phyloP scores from a whole-genome alignment of 495 filamentous ascomycete species.

The Penicillium soppii region DNA sequence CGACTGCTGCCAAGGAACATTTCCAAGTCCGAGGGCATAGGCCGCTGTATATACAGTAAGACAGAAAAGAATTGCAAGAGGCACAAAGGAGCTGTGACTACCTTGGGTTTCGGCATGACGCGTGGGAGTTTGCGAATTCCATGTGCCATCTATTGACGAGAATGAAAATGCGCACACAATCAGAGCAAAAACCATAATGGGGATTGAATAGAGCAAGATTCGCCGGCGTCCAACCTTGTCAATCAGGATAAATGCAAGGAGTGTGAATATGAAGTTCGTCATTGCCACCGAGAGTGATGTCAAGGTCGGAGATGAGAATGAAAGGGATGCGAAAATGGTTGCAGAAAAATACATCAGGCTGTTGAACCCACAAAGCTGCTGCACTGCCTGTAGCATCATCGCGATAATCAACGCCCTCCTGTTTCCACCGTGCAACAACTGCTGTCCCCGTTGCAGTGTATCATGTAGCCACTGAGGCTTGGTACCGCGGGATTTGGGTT shows the following conservation, averaged over 20 bases:
- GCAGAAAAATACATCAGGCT: conserved; percentile 95
- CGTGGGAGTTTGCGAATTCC: conserved; percentile 16
- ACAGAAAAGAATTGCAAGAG: conserved; percentile 61
- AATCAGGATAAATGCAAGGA: conserved; percentile 73
- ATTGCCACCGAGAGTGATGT: conserved; percentile 77
- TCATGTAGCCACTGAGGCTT: conserved; percentile 30
- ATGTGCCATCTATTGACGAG: conserved; percentile 46
- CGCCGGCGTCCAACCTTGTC: conserved; percentile 78
- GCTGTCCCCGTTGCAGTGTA: conserved; percentile 42
- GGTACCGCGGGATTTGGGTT: conserved; percentile 13
- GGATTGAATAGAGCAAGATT: conserved; percentile 81
- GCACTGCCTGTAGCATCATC: conserved; percentile 80
- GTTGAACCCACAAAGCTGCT: conserved; percentile 92
- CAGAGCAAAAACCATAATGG: conserved; percentile 76
- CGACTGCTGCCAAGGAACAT: conserved; percentile 90
- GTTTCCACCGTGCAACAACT: conserved; percentile 63
- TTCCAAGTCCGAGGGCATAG: conserved; percentile 86
- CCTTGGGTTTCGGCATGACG: conserved; percentile 4
- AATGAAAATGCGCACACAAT: conserved; percentile 66
- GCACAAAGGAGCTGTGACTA: conserved; percentile 11
- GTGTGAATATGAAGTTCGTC: conserved; percentile 82
- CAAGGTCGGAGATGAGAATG: conserved; percentile 77
- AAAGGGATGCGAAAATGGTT: conserved; percentile 79
- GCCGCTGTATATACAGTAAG: conserved; percentile 81
- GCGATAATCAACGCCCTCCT: conserved; percentile 79